Percentiles rank a stretch among this genome's conserved stretches.
Evolutionary conservation across 2,329 filamentous ascomycete species (phyloP).

Genomic region (Aphanocladium album): DNA sequence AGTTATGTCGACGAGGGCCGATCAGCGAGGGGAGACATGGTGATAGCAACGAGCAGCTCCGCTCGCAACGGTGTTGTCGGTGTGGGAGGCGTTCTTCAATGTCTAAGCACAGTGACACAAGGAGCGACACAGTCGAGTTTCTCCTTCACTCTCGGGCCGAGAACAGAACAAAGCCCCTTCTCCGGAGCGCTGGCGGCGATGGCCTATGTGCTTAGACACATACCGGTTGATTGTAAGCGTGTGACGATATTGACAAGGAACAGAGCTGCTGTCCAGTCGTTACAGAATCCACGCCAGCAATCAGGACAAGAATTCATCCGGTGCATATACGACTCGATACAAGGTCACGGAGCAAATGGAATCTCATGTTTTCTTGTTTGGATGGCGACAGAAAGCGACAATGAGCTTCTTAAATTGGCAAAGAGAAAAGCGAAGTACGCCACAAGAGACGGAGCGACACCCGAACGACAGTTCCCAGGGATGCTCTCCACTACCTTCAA

Average conservation of each 20-base stretch:
- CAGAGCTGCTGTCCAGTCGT: conserved; percentile 13
- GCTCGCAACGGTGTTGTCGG: neutral
- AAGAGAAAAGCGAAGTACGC: conserved; percentile 14
- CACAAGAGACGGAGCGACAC: conserved; percentile 11
- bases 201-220: neutral
- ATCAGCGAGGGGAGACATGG: neutral
- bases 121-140: neutral
- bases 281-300: conserved; percentile 16
- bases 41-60: neutral
- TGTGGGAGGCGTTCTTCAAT: neutral
- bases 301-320: conserved; percentile 18
- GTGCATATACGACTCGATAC: conserved; percentile 16
- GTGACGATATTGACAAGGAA: conserved; percentile 16
- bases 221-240: conserved; percentile 10
- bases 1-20: neutral
- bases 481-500: conserved; percentile 15
- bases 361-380: neutral
- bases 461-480: conserved; percentile 11
- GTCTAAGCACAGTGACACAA: neutral
- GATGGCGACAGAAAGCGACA: conserved; percentile 24
- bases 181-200: neutral
- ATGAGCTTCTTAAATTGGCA: conserved; percentile 25
- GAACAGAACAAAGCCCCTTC: neutral
- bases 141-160: neutral
- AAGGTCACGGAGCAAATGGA: neutral